Evolutionary conservation across 495 filamentous ascomycete genomes (phyloP).

Genomic region (Penicillium mononematosum): DNA sequence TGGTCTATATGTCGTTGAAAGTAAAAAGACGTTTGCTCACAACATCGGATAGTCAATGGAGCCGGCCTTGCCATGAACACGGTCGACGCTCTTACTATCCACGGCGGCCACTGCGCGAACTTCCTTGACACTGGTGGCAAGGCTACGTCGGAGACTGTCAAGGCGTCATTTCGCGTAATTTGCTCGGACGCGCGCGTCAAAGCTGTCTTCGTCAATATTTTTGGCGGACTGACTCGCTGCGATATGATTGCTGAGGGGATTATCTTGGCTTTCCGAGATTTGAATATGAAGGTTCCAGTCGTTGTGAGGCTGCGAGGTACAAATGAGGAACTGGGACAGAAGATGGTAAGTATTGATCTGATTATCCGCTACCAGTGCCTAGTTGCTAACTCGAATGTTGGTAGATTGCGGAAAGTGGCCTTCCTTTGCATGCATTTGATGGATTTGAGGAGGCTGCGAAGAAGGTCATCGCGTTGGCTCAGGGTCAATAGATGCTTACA

Average conservation of each 20-base stretch:
- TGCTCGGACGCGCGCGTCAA: conserved; percentile 69
- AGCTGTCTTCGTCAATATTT: conserved; percentile 84
- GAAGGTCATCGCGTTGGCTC: conserved; percentile 69
- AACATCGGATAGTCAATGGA: conserved; percentile 61
- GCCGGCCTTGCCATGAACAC: conserved; percentile 94
- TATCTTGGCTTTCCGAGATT: conserved; percentile 71
- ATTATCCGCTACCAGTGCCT: background rate
- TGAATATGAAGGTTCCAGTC: conserved; percentile 69
- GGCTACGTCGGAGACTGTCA: conserved; percentile 81
- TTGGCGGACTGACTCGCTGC: conserved; percentile 78
- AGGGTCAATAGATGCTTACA: background rate
- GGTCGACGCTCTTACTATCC: conserved; percentile 68
- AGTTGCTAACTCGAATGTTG: conserved; percentile 15
- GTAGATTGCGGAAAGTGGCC: conserved; percentile 69
- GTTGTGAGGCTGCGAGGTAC: conserved; percentile 84
- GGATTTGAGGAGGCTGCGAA: conserved; percentile 76
- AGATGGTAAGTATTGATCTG: conserved; percentile 52
- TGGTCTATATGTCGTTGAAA: background rate
- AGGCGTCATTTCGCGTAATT: conserved; percentile 70
- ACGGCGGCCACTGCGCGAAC: conserved; percentile 67
- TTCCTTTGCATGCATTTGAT: conserved; percentile 74
- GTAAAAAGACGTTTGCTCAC: background rate
- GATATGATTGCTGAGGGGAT: conserved; percentile 90
- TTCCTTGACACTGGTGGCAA: conserved; percentile 92
- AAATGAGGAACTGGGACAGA: conserved; percentile 73